Conservation (phyloP, 208 protist species). For the Leishmania braziliensis region DNA sequence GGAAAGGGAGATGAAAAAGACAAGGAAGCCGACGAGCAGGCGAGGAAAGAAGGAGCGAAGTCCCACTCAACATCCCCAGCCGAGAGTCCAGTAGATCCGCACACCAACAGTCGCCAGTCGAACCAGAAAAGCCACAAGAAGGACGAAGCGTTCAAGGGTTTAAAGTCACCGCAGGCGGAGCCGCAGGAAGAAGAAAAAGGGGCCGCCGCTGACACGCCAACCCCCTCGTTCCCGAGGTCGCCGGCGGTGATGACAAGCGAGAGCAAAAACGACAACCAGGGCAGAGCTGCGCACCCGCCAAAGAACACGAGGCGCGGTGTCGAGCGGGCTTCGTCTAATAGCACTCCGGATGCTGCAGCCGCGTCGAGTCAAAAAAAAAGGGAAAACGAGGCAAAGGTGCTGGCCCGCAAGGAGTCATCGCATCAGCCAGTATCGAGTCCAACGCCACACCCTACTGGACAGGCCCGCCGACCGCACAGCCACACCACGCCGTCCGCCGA, state of each 20-base stretch:
- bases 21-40: constrained; percentile 3
- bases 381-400: not conserved
- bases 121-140: constrained; percentile 8
- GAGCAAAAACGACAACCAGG: not conserved
- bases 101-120: constrained; percentile 18
- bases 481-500: not conserved
- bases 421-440: not conserved
- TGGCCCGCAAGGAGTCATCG: not conserved
- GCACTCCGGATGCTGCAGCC: not conserved
- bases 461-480: not conserved
- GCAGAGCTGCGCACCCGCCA: not conserved
- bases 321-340: constrained; percentile 1
- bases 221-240: not conserved
- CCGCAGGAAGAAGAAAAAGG: not conserved
- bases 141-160: constrained; percentile 11
- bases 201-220: not conserved
- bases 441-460: not conserved
- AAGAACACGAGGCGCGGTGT: constrained; percentile 1
- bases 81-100: not conserved
- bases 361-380: not conserved
- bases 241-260: not conserved
- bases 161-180: not conserved
- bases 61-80: constrained; percentile 4
- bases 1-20: not conserved
- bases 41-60: constrained; percentile 11